Evolutionary conservation across 345 rosid genomes (phyloP).

Genomic region (Anacardium occidentale): DNA sequence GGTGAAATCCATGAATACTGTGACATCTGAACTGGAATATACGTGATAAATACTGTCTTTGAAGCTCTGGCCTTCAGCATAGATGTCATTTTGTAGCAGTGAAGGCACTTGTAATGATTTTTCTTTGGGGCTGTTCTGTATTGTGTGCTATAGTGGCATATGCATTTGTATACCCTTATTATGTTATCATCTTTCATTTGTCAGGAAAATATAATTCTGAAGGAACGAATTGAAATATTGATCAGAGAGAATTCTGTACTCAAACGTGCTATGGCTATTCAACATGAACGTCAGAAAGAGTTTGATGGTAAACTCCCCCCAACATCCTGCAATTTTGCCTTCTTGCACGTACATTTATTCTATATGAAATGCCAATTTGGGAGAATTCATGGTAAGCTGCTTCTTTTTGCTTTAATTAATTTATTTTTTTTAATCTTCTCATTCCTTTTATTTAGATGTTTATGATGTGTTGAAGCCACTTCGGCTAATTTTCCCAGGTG

Average conservation of each 20-base stretch:
- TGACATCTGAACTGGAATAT: background rate
- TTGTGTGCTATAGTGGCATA: background rate
- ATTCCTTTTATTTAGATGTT: too few species aligned
- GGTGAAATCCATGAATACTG: background rate
- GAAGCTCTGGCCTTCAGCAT: background rate
- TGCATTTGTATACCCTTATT: background rate
- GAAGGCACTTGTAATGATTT: background rate
- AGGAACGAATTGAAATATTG: constrained; percentile 62
- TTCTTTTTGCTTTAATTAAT: too few species aligned
- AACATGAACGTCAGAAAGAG: constrained; percentile 81
- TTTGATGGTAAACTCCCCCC: constrained; percentile 50
- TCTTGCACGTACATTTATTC: too few species aligned
- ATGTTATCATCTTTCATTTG: background rate
- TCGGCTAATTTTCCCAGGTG: too few species aligned
- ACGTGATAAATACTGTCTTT: background rate
- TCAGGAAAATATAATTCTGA: constrained; percentile 66
- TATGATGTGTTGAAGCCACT: too few species aligned
- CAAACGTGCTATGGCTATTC: constrained; percentile 83
- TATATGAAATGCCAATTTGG: too few species aligned
- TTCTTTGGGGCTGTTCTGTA: background rate
- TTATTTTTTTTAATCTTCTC: too few species aligned
- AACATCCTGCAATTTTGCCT: too few species aligned
- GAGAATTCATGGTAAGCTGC: too few species aligned
- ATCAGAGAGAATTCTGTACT: constrained; percentile 70
- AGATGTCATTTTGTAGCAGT: background rate